Percentiles rank a stretch among this genome's conserved stretches.
Evolutionary conservation across 495 filamentous ascomycete species (phyloP).

Genomic region (Xylaria flabelliformis): DNA sequence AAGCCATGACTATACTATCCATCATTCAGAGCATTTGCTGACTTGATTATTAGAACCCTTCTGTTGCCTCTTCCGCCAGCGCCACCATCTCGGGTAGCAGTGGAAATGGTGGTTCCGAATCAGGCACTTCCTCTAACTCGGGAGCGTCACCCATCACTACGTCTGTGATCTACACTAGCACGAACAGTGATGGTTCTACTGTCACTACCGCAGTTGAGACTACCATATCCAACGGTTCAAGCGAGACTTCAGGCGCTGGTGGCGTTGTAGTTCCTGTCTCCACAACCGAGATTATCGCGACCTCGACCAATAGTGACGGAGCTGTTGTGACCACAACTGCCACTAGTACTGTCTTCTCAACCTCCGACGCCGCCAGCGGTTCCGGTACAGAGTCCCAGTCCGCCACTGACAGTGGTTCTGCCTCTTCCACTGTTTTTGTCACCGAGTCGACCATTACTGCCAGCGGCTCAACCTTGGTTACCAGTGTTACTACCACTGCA

Average conservation of each 20-base stretch:
- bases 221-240: not conserved
- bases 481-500: constrained; percentile 37
- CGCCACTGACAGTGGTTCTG: constrained; percentile 32
- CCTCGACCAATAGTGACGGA: constrained; percentile 41
- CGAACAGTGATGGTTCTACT: constrained; percentile 26
- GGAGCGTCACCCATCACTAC: constrained; percentile 34
- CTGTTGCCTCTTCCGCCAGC: constrained; percentile 26
- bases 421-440: constrained; percentile 32
- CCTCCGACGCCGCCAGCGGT: constrained; percentile 28
- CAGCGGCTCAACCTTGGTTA: constrained; percentile 42
- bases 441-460: constrained; percentile 41
- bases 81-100: constrained; percentile 32
- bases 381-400: constrained; percentile 35
- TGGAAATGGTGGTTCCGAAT: not conserved
- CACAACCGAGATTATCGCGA: constrained; percentile 39
- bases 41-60: constrained; percentile 14
- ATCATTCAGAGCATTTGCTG: not conserved
- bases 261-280: constrained; percentile 30
- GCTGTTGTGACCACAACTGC: constrained; percentile 32
- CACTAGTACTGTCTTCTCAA: constrained; percentile 38
- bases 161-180: constrained; percentile 24
- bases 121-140: constrained; percentile 26
- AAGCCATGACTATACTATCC: not conserved
- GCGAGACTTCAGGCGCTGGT: constrained; percentile 16
- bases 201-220: constrained; percentile 20